These are phyloP conservation scores for Warburgia ugandensis DNA, from an alignment of 164 flowering plant genomes.

Conservation along the genomic window DNA sequence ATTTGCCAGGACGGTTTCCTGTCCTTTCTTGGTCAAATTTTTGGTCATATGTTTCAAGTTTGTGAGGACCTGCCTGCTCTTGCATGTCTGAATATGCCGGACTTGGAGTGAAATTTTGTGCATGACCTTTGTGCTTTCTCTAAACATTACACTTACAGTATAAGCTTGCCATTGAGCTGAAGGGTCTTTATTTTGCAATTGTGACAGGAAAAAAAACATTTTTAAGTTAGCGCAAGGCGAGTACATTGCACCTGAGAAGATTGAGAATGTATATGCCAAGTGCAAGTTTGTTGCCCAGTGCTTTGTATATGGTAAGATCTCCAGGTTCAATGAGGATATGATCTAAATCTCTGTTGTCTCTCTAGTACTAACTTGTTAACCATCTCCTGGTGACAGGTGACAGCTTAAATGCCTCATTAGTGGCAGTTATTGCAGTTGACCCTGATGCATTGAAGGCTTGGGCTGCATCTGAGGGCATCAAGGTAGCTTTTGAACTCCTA, in stretches of 20 bases:
- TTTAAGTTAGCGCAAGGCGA: conserved; percentile 99
- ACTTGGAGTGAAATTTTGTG: no score
- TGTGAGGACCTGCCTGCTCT: no score
- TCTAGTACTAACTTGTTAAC: not conserved
- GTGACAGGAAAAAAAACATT: conserved; percentile 87
- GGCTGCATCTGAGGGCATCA: conserved; percentile 71
- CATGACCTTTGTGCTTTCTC: no score
- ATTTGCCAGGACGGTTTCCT: no score
- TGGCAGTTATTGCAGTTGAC: conserved; percentile 72
- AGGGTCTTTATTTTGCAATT: not conserved
- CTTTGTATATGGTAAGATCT: conserved; percentile 78
- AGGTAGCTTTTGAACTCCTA: conserved; percentile 29
- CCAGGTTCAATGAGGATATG: not conserved
- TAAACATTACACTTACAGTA: no score
- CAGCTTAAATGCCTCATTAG: conserved; percentile 80
- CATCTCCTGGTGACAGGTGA: conserved; percentile 47
- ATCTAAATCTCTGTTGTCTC: not conserved
- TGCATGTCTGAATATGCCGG: no score
- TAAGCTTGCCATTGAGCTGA: not conserved
- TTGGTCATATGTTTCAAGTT: no score
- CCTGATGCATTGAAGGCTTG: conserved; percentile 65
- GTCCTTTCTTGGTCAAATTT: no score
- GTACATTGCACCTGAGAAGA: conserved; percentile 93
- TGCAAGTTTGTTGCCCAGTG: conserved; percentile 84
- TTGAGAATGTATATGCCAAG: conserved; percentile 91